phyloP scores from a whole-genome alignment of 1,284 basidiomycete genomes.

The Leccinum griseonigrum region DNA sequence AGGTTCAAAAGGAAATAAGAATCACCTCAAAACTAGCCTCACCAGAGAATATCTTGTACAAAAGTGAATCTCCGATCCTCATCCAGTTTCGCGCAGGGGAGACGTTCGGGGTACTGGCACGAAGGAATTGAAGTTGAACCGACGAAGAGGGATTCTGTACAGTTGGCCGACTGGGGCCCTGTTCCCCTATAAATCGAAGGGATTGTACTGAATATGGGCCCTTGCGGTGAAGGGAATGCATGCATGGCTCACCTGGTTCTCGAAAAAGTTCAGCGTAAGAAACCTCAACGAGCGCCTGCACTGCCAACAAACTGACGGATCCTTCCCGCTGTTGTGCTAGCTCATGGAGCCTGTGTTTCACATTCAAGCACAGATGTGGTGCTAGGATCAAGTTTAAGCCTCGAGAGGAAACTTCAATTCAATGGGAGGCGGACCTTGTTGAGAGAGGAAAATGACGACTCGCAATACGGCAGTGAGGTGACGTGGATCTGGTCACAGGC shows the following conservation, averaged over 20 bases:
- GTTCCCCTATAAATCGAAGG: background rate
- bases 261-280: constrained; percentile 9
- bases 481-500: background rate
- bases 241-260: constrained; percentile 9
- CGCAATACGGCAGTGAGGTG: background rate
- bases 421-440: background rate
- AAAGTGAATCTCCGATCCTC: constrained; percentile 14
- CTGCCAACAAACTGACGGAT: constrained; percentile 10
- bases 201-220: background rate
- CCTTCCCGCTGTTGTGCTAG: constrained; percentile 9
- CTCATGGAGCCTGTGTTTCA: constrained; percentile 11
- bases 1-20: background rate
- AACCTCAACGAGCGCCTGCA: constrained; percentile 15
- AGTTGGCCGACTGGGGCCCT: background rate
- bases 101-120: constrained; percentile 10
- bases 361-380: constrained; percentile 9
- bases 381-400: background rate
- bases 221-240: background rate
- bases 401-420: background rate
- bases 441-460: background rate
- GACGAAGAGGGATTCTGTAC: background rate
- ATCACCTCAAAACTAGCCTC: background rate
- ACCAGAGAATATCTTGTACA: constrained; percentile 15
- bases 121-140: constrained; percentile 6
- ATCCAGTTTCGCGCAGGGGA: constrained; percentile 17